Conservation (phyloP, 495 filamentous ascomycete genomes). For the Xeromyces bisporus region DNA sequence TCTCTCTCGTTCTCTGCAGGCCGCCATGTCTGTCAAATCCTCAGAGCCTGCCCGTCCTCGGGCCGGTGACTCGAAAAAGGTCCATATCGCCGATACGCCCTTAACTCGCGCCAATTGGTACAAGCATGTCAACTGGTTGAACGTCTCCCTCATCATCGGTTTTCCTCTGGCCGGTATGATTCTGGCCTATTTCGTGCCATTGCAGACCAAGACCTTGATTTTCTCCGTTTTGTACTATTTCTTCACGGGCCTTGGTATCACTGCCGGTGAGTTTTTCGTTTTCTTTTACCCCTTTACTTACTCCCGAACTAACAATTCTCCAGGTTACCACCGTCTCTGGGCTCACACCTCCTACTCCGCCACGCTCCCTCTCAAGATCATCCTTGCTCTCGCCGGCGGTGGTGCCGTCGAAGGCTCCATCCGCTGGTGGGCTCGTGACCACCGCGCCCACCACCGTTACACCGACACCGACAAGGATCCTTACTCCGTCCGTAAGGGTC, state of each 20-base stretch:
- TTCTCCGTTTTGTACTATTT: conserved; percentile 86
- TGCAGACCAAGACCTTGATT: conserved; percentile 56
- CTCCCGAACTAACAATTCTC: conserved; percentile 12
- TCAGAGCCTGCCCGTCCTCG: conserved; percentile 19
- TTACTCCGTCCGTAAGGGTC: conserved; percentile 95
- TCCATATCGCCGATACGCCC: conserved; percentile 42
- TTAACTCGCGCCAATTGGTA: conserved; percentile 84
- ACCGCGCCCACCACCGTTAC: conserved; percentile 95
- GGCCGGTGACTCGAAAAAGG: conserved; percentile 32
- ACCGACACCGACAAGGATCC: conserved; percentile 99
- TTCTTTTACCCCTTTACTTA: conserved; percentile 5
- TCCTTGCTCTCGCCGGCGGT: conserved; percentile 79
- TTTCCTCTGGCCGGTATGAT: conserved; percentile 65
- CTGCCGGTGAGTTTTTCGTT: conserved; percentile 41
- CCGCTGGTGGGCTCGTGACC: conserved; percentile 93
- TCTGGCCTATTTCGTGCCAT: conserved; percentile 64
- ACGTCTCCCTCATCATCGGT: conserved; percentile 71
- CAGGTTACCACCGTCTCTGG: conserved; percentile 82
- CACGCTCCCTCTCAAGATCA: conserved; percentile 72
- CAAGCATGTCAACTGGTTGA: conserved; percentile 94
- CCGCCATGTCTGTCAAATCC: conserved; percentile 26
- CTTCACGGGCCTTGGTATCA: conserved; percentile 79
- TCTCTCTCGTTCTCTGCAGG: no score
- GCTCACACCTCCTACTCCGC: conserved; percentile 91
- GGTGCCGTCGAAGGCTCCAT: conserved; percentile 94